Evolutionary conservation across 2,329 filamentous ascomycete species (phyloP).

Genomic region (Claviceps fusiformis): DNA sequence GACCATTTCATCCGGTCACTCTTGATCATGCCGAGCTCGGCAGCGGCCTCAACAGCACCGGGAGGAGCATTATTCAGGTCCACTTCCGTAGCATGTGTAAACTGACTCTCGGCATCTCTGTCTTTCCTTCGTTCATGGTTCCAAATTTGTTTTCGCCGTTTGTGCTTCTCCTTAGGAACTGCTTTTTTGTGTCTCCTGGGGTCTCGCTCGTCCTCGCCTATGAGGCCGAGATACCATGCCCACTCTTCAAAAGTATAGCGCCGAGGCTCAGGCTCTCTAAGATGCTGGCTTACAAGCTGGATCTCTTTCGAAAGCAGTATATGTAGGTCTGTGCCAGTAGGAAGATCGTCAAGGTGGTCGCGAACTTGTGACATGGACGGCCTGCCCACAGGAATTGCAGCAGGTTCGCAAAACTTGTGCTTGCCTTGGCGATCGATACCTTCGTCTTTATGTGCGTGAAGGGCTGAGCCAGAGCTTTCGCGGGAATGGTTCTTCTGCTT

Average conservation of each 20-base stretch:
- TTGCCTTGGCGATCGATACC: slow-evolving; percentile 3
- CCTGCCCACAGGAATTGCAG: slow-evolving; percentile 7
- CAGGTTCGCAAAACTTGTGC: slow-evolving; percentile 4
- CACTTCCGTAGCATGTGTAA: not conserved
- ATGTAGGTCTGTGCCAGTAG: slow-evolving; percentile 36
- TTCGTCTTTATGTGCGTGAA: not conserved
- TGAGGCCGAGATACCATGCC: slow-evolving; percentile 69
- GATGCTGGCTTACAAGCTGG: slow-evolving; percentile 42
- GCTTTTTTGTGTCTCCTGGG: slow-evolving; percentile 35
- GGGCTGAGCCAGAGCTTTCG: not conserved
- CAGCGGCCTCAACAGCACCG: slow-evolving; percentile 2
- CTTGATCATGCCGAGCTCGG: slow-evolving; percentile 13
- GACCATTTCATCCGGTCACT: slow-evolving; percentile 40
- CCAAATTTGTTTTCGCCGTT: slow-evolving; percentile 4
- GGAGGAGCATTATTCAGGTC: not conserved
- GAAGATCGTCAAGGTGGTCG: slow-evolving; percentile 24
- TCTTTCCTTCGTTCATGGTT: not conserved
- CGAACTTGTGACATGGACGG: slow-evolving; percentile 23
- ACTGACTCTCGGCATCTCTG: not conserved
- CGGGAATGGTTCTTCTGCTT: slow-evolving; percentile 1
- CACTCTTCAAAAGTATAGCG: slow-evolving; percentile 73
- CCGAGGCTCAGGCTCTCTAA: slow-evolving; percentile 45
- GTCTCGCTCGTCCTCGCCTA: slow-evolving; percentile 50
- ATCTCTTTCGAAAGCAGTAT: slow-evolving; percentile 63
- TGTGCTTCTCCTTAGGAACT: slow-evolving; percentile 13